These are phyloP conservation scores for Colletotrichum costaricense DNA, from an alignment of 2,329 filamentous ascomycete genomes.

Conservation along the genomic window DNA sequence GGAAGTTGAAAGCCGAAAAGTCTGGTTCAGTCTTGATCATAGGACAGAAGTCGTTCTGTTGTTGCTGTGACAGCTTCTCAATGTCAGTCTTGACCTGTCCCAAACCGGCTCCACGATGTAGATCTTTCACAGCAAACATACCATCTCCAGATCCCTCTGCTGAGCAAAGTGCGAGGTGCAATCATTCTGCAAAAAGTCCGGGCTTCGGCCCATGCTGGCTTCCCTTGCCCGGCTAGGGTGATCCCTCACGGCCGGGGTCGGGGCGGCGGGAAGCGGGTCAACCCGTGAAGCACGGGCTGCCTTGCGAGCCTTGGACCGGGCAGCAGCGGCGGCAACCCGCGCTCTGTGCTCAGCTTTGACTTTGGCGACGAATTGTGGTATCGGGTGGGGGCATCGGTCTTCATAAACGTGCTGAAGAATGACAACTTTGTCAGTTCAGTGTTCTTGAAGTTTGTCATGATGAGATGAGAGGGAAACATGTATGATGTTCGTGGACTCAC, in stretches of 20 bases:
- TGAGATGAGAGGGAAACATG: too few species aligned
- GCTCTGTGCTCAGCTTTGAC: slow-evolving; percentile 17
- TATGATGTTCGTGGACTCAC: background rate
- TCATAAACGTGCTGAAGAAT: slow-evolving; percentile 13
- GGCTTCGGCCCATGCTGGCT: background rate
- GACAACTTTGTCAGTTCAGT: background rate
- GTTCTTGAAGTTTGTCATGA: background rate
- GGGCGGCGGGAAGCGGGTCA: slow-evolving; percentile 4
- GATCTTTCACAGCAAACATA: background rate
- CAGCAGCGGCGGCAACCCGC: slow-evolving; percentile 18
- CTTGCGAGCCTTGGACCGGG: background rate
- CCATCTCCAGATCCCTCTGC: background rate
- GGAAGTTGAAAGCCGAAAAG: background rate
- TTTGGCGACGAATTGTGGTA: slow-evolving; percentile 20
- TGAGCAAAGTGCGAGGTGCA: background rate
- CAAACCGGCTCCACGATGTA: background rate
- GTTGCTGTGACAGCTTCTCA: background rate
- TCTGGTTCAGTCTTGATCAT: background rate
- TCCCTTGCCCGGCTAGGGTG: background rate
- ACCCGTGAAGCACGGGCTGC: slow-evolving; percentile 6
- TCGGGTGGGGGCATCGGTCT: slow-evolving; percentile 15
- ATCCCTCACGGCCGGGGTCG: background rate
- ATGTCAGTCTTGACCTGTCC: background rate
- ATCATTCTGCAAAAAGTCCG: background rate
- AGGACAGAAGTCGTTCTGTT: background rate